These are phyloP conservation scores for Flaveria brownii DNA, from an alignment of 129 eudicot species.

Conservation along the genomic window DNA sequence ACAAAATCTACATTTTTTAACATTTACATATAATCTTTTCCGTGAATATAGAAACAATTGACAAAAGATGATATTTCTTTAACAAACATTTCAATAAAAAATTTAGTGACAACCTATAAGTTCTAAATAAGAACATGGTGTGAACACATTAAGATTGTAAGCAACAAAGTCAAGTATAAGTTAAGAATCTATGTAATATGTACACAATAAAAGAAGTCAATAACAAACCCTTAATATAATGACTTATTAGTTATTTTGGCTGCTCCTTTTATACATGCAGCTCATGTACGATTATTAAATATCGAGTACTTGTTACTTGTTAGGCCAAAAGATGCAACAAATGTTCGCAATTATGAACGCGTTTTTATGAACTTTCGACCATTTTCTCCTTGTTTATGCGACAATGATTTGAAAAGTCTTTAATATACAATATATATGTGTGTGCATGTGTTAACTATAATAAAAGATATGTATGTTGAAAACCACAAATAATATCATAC, in stretches of 20 bases:
- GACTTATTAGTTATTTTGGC: background rate
- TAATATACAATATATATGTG: background rate
- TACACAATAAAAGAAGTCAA: background rate
- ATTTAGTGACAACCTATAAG: background rate
- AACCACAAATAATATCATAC: no score
- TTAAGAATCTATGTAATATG: background rate
- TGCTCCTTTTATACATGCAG: constrained; percentile 24
- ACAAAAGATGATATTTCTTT: no score
- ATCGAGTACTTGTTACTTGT: background rate
- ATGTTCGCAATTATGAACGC: background rate
- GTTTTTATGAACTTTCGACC: background rate
- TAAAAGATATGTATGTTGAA: no score
- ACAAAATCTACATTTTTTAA: no score
- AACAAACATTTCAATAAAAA: background rate
- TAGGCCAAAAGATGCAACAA: constrained; percentile 29
- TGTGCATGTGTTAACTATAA: no score
- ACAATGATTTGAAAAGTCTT: background rate
- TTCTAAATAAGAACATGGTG: background rate
- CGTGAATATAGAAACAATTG: no score
- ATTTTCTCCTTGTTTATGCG: background rate
- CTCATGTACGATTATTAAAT: constrained; percentile 19
- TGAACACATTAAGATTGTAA: background rate
- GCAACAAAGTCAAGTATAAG: background rate
- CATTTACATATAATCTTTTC: no score
- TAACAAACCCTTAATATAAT: background rate